Percentiles rank a stretch among this genome's conserved stretches.
phyloP scores from a whole-genome alignment of 768 basidiomycete species.

The Albatrellus ellisii region DNA sequence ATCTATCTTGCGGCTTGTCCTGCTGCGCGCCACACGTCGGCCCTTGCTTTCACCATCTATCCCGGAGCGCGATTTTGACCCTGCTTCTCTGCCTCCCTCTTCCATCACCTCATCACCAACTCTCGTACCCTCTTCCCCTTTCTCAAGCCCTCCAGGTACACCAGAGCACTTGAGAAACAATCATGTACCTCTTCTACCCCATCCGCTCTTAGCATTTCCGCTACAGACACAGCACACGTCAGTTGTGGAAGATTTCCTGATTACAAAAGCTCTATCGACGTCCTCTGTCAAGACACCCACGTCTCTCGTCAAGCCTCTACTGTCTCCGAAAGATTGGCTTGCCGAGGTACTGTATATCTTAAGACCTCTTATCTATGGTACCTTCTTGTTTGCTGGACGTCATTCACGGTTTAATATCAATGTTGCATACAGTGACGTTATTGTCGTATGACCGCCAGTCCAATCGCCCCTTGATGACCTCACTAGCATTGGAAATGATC shows the following conservation, averaged over 20 bases:
- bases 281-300: constrained; percentile 60
- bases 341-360: constrained; percentile 60
- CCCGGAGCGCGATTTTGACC: constrained; percentile 83
- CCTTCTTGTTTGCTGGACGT: constrained; percentile 10
- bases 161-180: constrained; percentile 80
- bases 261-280: constrained; percentile 70
- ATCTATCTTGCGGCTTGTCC: constrained; percentile 54
- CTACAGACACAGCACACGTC: constrained; percentile 37
- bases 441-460: constrained; percentile 30
- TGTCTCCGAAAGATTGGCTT: constrained; percentile 60
- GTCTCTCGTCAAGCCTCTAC: constrained; percentile 47
- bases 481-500: constrained; percentile 56
- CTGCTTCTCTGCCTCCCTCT: constrained; percentile 37
- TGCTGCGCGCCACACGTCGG: constrained; percentile 64
- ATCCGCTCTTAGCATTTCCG: constrained; percentile 43
- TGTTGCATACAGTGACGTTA: constrained; percentile 21
- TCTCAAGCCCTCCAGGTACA: constrained; percentile 42
- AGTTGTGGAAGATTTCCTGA: constrained; percentile 65
- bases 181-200: constrained; percentile 48
- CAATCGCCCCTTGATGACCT: constrained; percentile 50
- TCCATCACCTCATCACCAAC: constrained; percentile 44
- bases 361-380: constrained; percentile 70
- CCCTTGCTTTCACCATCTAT: constrained; percentile 69
- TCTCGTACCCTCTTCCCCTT: constrained; percentile 42
- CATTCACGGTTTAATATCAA: neutral